phyloP scores from a whole-genome alignment of 169 alveolate genomes.

The Babesia ovis region DNA sequence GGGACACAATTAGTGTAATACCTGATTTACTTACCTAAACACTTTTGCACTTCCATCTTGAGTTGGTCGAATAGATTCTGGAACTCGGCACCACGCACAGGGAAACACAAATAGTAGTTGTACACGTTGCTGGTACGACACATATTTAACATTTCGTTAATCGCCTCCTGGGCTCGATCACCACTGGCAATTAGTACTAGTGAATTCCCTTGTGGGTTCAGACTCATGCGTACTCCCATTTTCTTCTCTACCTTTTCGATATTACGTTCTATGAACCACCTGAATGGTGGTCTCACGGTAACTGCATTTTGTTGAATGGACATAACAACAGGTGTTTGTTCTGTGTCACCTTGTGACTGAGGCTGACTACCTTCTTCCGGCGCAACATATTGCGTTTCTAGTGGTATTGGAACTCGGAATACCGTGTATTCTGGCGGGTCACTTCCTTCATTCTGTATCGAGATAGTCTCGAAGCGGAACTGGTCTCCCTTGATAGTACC shows the following conservation, averaged over 20 bases:
- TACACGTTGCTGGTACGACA: conserved; percentile 61
- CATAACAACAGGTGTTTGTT: not conserved
- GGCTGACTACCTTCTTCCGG: conserved; percentile 19
- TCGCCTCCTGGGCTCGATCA: conserved; percentile 33
- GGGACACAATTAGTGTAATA: not conserved
- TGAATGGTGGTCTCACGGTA: conserved; percentile 52
- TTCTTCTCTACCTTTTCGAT: conserved; percentile 43
- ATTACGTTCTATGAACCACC: conserved; percentile 21
- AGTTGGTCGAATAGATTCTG: conserved; percentile 37
- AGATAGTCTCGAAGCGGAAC: conserved; percentile 26
- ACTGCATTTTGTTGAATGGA: conserved; percentile 43
- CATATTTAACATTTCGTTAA: conserved; percentile 46
- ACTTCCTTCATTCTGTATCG: conserved; percentile 17
- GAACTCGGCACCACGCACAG: conserved; percentile 61
- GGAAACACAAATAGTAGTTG: conserved; percentile 67
- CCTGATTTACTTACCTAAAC: conserved; percentile 25
- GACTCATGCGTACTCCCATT: conserved; percentile 40
- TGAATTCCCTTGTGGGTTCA: conserved; percentile 18
- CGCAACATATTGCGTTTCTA: conserved; percentile 11
- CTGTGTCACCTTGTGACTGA: not conserved
- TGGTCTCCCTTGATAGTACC: conserved; percentile 33
- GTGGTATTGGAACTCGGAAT: conserved; percentile 23
- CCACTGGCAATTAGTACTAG: conserved; percentile 50
- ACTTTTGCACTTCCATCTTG: conserved; percentile 4
- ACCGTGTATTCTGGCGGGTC: conserved; percentile 17